A percentile compares a stretch with the other conserved stretches of the same genome.
These are phyloP conservation scores for Aspergillus ruber DNA, from an alignment of 2,329 filamentous ascomycete species.

Conservation along the genomic window DNA sequence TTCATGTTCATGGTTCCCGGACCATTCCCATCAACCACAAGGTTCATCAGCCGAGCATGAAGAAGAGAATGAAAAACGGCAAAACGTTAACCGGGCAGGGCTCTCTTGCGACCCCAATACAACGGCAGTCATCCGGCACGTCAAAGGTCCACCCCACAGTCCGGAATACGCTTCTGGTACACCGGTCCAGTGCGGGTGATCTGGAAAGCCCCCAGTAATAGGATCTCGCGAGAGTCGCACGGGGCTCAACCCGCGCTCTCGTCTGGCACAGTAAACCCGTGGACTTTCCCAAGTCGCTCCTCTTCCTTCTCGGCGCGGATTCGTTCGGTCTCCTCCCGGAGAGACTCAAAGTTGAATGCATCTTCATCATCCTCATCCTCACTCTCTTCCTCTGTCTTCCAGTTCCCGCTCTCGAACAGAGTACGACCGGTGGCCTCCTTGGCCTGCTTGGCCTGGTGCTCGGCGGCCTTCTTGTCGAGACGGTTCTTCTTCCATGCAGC, in stretches of 20 bases:
- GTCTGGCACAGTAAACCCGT: constrained; percentile 18
- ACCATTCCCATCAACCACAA: constrained; percentile 5
- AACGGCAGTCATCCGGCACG: constrained; percentile 7
- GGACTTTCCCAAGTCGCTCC: constrained; percentile 49
- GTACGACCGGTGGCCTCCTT: constrained; percentile 95
- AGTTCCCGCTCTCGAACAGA: constrained; percentile 94
- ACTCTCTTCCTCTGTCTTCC: constrained; percentile 62
- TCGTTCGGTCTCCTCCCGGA: constrained; percentile 79
- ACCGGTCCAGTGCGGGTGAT: constrained; percentile 17
- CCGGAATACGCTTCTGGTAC: constrained; percentile 12
- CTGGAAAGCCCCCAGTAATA: constrained; percentile 22
- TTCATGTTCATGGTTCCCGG: constrained; percentile 8
- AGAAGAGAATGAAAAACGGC: constrained; percentile 11
- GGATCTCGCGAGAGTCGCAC: constrained; percentile 13
- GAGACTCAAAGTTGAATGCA: constrained; percentile 71
- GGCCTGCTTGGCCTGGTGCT: constrained; percentile 79
- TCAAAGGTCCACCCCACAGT: constrained; percentile 15
- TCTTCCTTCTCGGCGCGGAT: constrained; percentile 70
- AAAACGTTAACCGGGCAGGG: constrained; percentile 17
- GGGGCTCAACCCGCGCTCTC: constrained; percentile 22
- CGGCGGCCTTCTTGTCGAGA: constrained; percentile 89
- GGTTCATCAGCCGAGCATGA: constrained; percentile 5
- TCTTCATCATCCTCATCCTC: constrained; percentile 56
- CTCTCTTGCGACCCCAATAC: constrained; percentile 18
- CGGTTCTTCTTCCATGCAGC: constrained; percentile 97